Conservation (phyloP, 306 rosid species). For the Quercus rubra region DNA sequence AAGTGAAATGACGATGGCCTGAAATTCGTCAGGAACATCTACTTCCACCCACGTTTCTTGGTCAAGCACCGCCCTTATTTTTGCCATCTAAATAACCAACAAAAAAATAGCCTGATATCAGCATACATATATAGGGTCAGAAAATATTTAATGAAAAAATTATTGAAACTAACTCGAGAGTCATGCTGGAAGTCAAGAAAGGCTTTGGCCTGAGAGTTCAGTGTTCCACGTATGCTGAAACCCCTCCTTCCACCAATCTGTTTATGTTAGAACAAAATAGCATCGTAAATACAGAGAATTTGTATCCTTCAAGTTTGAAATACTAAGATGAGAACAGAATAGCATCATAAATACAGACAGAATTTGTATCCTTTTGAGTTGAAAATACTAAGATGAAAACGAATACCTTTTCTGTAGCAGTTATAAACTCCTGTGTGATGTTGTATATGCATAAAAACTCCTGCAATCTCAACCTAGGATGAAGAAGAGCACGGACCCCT, state of each 20-base stretch:
- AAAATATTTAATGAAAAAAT: slow-evolving; percentile 6
- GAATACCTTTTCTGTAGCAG: slow-evolving; percentile 84
- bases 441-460: slow-evolving; percentile 80
- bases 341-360: not conserved
- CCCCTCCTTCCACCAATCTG: slow-evolving; percentile 99
- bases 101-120: slow-evolving; percentile 25
- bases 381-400: slow-evolving; percentile 10
- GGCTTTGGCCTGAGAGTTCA: slow-evolving; percentile 98
- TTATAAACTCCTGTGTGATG: slow-evolving; percentile 90
- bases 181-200: slow-evolving; percentile 97
- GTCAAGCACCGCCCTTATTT: slow-evolving; percentile 95
- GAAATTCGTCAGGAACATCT: slow-evolving; percentile 98
- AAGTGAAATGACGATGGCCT: slow-evolving; percentile 59
- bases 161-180: slow-evolving; percentile 69
- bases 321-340: slow-evolving; percentile 2
- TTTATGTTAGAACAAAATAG: slow-evolving; percentile 24
- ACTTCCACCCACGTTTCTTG: slow-evolving; percentile 99
- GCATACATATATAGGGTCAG: not conserved
- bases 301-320: slow-evolving; percentile 10
- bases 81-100: slow-evolving; percentile 66
- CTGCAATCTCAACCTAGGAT: slow-evolving; percentile 92
- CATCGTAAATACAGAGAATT: slow-evolving; percentile 27
- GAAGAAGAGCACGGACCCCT: slow-evolving; percentile 93
- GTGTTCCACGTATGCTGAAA: slow-evolving; percentile 94
- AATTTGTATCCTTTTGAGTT: slow-evolving; percentile 9